These are phyloP conservation scores for Zoysia matrella DNA, from an alignment of 202 grass and related monocot genomes.

Conservation along the genomic window DNA sequence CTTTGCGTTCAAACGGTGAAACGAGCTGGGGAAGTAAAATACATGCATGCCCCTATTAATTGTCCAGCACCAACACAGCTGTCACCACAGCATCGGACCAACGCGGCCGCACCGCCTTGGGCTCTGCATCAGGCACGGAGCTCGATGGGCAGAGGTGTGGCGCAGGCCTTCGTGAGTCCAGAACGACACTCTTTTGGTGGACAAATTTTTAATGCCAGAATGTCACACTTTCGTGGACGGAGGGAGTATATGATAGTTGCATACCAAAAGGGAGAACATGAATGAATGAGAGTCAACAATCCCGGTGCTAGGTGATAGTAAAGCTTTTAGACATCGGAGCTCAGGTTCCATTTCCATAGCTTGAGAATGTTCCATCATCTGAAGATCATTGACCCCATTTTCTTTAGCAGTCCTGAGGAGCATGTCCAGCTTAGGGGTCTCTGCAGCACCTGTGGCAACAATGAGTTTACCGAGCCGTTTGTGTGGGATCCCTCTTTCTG, in stretches of 20 bases:
- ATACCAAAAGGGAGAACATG: conserved; percentile 92
- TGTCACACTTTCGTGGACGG: no score
- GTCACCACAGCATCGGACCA: no score
- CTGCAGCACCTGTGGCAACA: conserved; percentile 74
- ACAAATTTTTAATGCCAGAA: no score
- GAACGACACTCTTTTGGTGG: no score
- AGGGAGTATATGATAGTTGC: not conserved
- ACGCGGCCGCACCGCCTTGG: no score
- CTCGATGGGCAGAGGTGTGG: no score
- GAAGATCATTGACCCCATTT: conserved; percentile 83
- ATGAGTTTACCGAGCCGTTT: conserved; percentile 83
- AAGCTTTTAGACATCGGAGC: conserved; percentile 78
- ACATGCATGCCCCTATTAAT: no score
- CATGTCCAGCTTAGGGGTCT: conserved; percentile 69
- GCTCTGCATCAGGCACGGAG: no score
- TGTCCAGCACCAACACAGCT: no score
- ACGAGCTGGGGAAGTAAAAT: no score
- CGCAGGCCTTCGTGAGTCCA: no score
- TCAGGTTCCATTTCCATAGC: conserved; percentile 88
- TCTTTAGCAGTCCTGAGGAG: conserved; percentile 62
- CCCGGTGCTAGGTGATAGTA: conserved; percentile 83
- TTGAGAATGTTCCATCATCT: conserved; percentile 62
- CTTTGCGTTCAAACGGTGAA: no score
- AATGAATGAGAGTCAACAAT: conserved; percentile 91
- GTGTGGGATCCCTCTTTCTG: conserved; percentile 76